Percentiles rank a stretch among this genome's conserved stretches.
Conservation (phyloP, 768 basidiomycete species). For the Pholiota conissans region DNA sequence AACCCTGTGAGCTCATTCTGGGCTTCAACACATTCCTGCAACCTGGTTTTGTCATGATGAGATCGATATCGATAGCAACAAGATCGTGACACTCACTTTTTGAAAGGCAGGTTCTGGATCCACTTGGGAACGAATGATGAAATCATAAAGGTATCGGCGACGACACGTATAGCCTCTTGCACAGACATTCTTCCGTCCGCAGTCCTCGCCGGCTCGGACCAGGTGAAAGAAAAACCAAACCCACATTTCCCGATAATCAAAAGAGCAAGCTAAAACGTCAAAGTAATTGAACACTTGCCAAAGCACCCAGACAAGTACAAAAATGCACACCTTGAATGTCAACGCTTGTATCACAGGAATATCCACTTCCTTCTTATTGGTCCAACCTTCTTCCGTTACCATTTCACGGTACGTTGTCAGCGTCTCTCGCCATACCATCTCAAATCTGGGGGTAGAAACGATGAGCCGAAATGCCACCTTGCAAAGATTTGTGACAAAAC, state of each 20-base stretch:
- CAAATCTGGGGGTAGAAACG: slow-evolving; percentile 27
- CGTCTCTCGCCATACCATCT: slow-evolving; percentile 42
- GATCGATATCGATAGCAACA: not conserved
- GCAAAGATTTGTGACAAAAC: slow-evolving; percentile 22
- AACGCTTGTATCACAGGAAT: slow-evolving; percentile 31
- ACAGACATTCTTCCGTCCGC: slow-evolving; percentile 37
- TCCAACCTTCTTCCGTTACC: slow-evolving; percentile 37
- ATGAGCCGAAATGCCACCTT: no score
- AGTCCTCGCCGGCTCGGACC: slow-evolving; percentile 37
- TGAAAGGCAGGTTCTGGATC: slow-evolving; percentile 31
- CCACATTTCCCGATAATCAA: slow-evolving; percentile 47
- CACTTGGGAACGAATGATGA: slow-evolving; percentile 35
- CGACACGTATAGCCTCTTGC: slow-evolving; percentile 26
- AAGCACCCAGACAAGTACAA: no score
- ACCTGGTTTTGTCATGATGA: not conserved
- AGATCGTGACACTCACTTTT: slow-evolving; percentile 22
- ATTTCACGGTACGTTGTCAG: slow-evolving; percentile 38
- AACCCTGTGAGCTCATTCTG: slow-evolving; percentile 31
- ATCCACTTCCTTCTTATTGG: slow-evolving; percentile 24
- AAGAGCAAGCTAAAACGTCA: slow-evolving; percentile 35
- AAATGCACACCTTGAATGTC: slow-evolving; percentile 38
- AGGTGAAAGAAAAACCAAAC: slow-evolving; percentile 45
- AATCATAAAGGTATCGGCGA: slow-evolving; percentile 30
- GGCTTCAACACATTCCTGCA: slow-evolving; percentile 24
- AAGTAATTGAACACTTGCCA: no score